Conservation (phyloP, 306 rosid genomes). For the Hylodesmum podocarpum region DNA sequence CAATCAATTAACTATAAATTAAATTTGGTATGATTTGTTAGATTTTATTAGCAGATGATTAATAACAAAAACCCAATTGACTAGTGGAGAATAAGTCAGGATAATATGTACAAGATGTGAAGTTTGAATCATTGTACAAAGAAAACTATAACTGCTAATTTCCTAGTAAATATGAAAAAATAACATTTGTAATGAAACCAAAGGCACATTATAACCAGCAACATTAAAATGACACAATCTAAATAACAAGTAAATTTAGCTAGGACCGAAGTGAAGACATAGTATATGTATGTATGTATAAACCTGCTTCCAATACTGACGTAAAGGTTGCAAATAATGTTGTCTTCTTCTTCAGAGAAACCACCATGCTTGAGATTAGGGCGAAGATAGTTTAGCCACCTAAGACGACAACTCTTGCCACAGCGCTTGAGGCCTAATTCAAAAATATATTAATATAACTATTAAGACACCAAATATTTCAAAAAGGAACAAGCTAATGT, state of each 20-base stretch:
- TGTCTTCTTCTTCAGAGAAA: slow-evolving; percentile 93
- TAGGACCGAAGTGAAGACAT: neutral
- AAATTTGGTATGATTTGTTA: too few species aligned
- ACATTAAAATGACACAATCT: neutral
- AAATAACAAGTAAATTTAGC: neutral
- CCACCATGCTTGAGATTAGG: slow-evolving; percentile 94
- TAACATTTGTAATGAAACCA: neutral
- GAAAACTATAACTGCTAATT: neutral
- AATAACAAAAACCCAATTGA: too few species aligned
- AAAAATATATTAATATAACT: neutral
- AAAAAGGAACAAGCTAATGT: neutral
- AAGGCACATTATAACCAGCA: neutral
- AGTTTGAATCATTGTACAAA: too few species aligned
- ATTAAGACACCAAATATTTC: neutral
- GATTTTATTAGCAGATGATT: too few species aligned
- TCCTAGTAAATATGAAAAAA: neutral
- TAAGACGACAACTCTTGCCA: slow-evolving; percentile 91
- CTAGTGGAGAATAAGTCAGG: too few species aligned
- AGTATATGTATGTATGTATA: neutral
- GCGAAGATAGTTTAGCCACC: slow-evolving; percentile 96
- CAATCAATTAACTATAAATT: too few species aligned
- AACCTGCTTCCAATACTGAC: slow-evolving; percentile 96
- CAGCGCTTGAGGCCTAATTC: slow-evolving; percentile 82
- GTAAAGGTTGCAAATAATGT: slow-evolving; percentile 83
- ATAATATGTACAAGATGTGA: too few species aligned